Evolutionary conservation across 306 rosid species (phyloP), one percentile per base, ranked within the genome.

Genomic region (Alnus glutinosa): DNA sequence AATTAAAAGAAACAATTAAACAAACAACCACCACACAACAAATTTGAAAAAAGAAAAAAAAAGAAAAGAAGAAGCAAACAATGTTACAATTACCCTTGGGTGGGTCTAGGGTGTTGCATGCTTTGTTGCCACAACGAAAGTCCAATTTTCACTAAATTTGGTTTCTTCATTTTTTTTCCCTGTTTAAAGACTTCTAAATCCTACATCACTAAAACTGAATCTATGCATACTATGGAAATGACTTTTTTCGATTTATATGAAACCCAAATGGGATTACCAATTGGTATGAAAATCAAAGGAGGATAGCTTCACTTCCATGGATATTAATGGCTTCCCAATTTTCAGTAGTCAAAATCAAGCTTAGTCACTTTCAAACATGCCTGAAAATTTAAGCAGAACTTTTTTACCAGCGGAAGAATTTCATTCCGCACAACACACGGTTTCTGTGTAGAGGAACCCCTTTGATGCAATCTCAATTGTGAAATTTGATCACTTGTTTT

Each of bases 401-500:
- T 46, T 32, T 63, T 16, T 13, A 50, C 73, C 15, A 51, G 49
- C 39, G 19, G 73, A 55, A 37, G 14, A 23, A 64, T 30, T 9
- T 59, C 13, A 28, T 9, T 28, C 66, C 32, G 14, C 1, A 5
- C 30, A 59, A 28, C 2, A 59, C 66, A 23, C 15, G 0, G 1
- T 59, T 59, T 32, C 66, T 9, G 1, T 54, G 36, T 30, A n/a
- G 48, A 4, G 42, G 16, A 59, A 49, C 47, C 8, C 23, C 50
- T 62, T 59, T 28, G 50, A 57, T 61, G 50, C 14, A 4, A 32
- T 50, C 52, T 64, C 23, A 19, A 4, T 55, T 18, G 2, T 74
- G 44, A 64, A 78, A 37, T 78, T 46, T 55, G 23, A 57, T 72
- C 2, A 62, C 61, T 72, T 54, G 59, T 54, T 36, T 74, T 52